Evolutionary conservation across 2,329 filamentous ascomycete species (phyloP).

Genomic region (Alternaria dauci): DNA sequence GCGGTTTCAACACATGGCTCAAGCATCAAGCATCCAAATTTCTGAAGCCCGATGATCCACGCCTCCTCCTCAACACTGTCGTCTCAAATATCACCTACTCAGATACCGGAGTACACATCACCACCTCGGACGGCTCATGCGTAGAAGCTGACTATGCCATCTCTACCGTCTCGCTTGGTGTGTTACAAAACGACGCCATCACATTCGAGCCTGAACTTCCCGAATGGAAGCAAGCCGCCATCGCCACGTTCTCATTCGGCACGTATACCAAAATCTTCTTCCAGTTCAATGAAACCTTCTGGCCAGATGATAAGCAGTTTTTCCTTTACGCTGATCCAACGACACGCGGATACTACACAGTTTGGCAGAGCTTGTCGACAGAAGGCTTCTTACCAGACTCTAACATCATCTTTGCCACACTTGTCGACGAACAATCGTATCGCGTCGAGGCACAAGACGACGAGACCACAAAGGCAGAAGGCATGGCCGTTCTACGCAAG

Average conservation of each 20-base stretch:
- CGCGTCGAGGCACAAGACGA: slow-evolving; percentile 67
- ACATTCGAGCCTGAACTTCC: slow-evolving; percentile 67
- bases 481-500: slow-evolving; percentile 64
- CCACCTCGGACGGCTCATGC: slow-evolving; percentile 64
- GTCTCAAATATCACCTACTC: slow-evolving; percentile 65
- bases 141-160: slow-evolving; percentile 69
- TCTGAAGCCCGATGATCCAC: slow-evolving; percentile 62
- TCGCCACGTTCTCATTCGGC: slow-evolving; percentile 72
- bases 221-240: slow-evolving; percentile 69
- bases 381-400: slow-evolving; percentile 67
- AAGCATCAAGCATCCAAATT: slow-evolving; percentile 66
- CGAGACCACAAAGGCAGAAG: slow-evolving; percentile 64
- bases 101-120: slow-evolving; percentile 61
- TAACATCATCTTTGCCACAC: slow-evolving; percentile 72
- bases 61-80: slow-evolving; percentile 66
- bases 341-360: slow-evolving; percentile 63
- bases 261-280: slow-evolving; percentile 79
- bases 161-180: slow-evolving; percentile 73
- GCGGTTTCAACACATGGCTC: slow-evolving; percentile 68
- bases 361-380: slow-evolving; percentile 70
- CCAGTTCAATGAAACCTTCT: slow-evolving; percentile 73
- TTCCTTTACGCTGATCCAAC: slow-evolving; percentile 62
- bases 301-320: slow-evolving; percentile 64
- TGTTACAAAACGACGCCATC: slow-evolving; percentile 69
- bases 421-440: slow-evolving; percentile 65